Evolutionary conservation across 2,329 filamentous ascomycete species (phyloP).

Genomic region (Cladosporium sp.): DNA sequence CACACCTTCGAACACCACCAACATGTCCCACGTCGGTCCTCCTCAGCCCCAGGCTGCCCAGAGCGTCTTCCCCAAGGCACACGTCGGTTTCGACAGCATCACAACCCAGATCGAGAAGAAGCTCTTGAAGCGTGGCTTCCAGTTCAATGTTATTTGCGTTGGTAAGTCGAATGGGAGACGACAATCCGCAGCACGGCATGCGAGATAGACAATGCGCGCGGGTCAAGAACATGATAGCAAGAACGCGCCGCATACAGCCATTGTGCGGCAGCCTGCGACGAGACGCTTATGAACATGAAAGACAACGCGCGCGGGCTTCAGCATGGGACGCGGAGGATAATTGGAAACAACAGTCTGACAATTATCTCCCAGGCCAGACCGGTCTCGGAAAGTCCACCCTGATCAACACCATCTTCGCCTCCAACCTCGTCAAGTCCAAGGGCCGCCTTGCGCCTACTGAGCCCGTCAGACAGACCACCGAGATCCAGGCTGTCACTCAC

Average conservation of each 20-base stretch:
- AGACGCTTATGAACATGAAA: neutral
- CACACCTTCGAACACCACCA: neutral
- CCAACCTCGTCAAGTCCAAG: slow-evolving; percentile 98
- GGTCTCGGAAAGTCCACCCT: slow-evolving; percentile 97
- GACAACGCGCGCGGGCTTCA: neutral
- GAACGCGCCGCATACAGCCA: neutral
- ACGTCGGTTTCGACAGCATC: slow-evolving; percentile 99
- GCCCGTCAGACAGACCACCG: slow-evolving; percentile 89
- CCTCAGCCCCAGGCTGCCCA: slow-evolving; percentile 38
- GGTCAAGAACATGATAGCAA: neutral
- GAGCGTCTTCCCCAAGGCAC: slow-evolving; percentile 81
- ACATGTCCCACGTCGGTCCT: slow-evolving; percentile 9
- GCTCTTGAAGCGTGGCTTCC: slow-evolving; percentile 98
- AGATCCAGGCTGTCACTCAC: slow-evolving; percentile 96
- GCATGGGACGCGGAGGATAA: neutral
- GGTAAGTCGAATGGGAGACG: slow-evolving; percentile 59
- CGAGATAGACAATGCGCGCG: neutral
- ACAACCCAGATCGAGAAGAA: slow-evolving; percentile 99
- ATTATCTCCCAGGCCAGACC: slow-evolving; percentile 70
- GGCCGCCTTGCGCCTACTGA: slow-evolving; percentile 89
- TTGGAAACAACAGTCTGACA: neutral
- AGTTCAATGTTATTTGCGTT: slow-evolving; percentile 99
- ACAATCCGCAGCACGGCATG: neutral
- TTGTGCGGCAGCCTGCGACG: too few relatives aligned
- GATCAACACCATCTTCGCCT: slow-evolving; percentile 99